Evolutionary conservation across 164 flowering plant genomes (phyloP).

Genomic region (Magnolia changhungtana): DNA sequence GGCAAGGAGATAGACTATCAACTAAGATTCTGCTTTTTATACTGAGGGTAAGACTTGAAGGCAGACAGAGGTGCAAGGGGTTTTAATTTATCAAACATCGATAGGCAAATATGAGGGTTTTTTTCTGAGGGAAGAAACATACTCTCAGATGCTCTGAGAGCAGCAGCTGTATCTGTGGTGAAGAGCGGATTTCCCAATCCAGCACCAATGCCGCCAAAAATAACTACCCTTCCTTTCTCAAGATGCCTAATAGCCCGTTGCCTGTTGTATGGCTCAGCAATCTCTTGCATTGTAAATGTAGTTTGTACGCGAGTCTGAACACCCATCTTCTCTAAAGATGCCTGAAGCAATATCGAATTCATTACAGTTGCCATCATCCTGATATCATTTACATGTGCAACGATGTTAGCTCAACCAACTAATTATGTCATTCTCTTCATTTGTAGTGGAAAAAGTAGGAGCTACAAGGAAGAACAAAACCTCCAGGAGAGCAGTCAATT

Average conservation of each 20-base stretch:
- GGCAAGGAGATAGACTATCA: background rate
- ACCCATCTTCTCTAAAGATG: conserved; percentile 78
- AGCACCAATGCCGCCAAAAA: conserved; percentile 92
- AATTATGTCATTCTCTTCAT: background rate
- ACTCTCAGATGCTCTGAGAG: conserved; percentile 92
- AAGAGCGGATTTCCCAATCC: conserved; percentile 87
- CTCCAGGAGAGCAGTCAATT: background rate
- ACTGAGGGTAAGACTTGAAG: background rate
- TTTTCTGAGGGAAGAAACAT: conserved; percentile 16
- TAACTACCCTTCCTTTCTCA: conserved; percentile 92
- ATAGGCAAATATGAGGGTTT: background rate
- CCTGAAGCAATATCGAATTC: conserved; percentile 87
- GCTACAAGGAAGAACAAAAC: background rate
- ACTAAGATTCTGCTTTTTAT: background rate
- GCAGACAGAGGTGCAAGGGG: background rate
- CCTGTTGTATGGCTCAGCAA: conserved; percentile 80
- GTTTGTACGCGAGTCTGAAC: conserved; percentile 83
- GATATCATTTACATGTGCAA: conserved; percentile 16
- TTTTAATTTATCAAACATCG: background rate
- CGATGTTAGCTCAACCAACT: background rate
- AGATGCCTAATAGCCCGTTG: conserved; percentile 86
- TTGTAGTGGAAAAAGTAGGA: background rate
- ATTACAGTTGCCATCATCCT: conserved; percentile 97
- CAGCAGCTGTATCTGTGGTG: conserved; percentile 88
- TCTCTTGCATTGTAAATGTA: conserved; percentile 66